Percentiles rank a stretch among this genome's conserved stretches.
Conservation (phyloP, 2,329 filamentous ascomycete species). For the Chalara sp. region DNA sequence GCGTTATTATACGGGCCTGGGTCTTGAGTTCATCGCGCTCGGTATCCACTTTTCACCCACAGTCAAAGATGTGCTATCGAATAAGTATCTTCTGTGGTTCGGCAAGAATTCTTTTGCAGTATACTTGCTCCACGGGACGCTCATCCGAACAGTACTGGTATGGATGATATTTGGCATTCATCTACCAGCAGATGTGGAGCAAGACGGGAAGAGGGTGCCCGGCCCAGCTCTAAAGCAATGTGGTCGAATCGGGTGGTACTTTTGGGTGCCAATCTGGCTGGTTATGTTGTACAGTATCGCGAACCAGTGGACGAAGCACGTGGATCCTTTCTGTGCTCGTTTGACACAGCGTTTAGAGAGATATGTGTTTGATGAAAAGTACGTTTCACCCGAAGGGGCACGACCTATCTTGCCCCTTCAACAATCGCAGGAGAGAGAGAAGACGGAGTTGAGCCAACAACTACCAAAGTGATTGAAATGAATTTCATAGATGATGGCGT, state of each 20-base stretch:
- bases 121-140: slow-evolving; percentile 55
- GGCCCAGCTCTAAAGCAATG: slow-evolving; percentile 29
- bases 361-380: slow-evolving; percentile 21
- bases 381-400: neutral
- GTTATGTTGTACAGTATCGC: slow-evolving; percentile 39
- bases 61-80: slow-evolving; percentile 45
- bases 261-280: slow-evolving; percentile 38
- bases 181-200: slow-evolving; percentile 24
- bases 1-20: slow-evolving; percentile 42
- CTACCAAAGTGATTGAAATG: too few relatives aligned
- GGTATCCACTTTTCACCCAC: slow-evolving; percentile 45
- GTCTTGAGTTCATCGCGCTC: slow-evolving; percentile 40
- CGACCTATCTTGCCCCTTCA: neutral
- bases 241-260: slow-evolving; percentile 31
- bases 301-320: slow-evolving; percentile 44
- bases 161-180: slow-evolving; percentile 51
- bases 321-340: slow-evolving; percentile 44
- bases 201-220: slow-evolving; percentile 28
- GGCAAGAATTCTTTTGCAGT: slow-evolving; percentile 59
- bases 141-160: slow-evolving; percentile 51
- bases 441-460: neutral
- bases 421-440: neutral
- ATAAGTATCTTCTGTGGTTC: slow-evolving; percentile 51
- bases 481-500: too few relatives aligned
- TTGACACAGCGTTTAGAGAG: slow-evolving; percentile 33